Evolutionary conservation across 2,329 filamentous ascomycete genomes (phyloP).

Genomic region (Metarhizium album): DNA sequence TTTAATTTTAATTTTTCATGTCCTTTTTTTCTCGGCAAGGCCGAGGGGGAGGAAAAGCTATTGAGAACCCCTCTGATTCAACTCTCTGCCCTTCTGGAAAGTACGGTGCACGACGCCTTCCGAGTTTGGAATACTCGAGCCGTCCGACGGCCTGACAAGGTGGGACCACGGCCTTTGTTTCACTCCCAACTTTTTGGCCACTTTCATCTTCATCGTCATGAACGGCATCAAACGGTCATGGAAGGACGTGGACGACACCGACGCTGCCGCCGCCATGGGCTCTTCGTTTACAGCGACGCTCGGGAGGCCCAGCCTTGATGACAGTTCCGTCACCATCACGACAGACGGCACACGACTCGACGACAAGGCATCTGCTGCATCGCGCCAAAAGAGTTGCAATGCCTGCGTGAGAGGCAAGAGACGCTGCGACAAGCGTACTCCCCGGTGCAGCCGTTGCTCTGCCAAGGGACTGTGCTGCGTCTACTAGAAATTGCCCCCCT

Average conservation of each 20-base stretch:
- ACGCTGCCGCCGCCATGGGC: not conserved
- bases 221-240: slow-evolving; percentile 3
- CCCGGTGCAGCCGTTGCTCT: slow-evolving; percentile 31
- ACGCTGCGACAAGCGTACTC: slow-evolving; percentile 34
- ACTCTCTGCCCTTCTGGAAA: no score
- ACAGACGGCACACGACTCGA: slow-evolving; percentile 16
- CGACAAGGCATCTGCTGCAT: slow-evolving; percentile 24
- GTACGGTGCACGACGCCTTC: no score
- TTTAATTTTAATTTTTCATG: not conserved
- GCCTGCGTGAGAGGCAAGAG: slow-evolving; percentile 36
- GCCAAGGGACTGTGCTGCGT: slow-evolving; percentile 31
- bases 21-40: not conserved
- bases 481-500: slow-evolving; percentile 26
- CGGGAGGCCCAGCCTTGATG: not conserved
- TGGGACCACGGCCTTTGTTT: not conserved
- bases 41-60: no score
- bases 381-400: slow-evolving; percentile 40
- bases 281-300: not conserved
- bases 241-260: slow-evolving; percentile 6
- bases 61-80: no score
- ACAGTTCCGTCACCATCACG: not conserved
- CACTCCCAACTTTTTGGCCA: not conserved
- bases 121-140: no score
- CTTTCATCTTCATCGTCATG: not conserved
- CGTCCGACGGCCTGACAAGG: no score